These are phyloP conservation scores for Metschnikowia matae DNA, from an alignment of 805 yeast genomes.

Conservation along the genomic window DNA sequence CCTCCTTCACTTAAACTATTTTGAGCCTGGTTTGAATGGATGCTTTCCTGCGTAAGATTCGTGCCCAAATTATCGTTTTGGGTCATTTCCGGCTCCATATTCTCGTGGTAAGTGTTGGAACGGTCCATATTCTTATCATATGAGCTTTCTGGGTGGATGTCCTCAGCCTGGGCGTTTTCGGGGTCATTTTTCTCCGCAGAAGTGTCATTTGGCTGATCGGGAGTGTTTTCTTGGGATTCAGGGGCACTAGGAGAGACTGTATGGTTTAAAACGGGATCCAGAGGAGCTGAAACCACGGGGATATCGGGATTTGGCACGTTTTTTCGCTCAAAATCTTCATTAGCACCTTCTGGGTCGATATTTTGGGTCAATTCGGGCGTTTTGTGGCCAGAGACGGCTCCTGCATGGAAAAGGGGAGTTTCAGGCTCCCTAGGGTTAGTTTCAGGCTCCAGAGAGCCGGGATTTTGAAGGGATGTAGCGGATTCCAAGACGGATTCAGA, in stretches of 20 bases:
- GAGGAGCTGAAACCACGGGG: not conserved
- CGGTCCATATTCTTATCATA: too few relatives aligned
- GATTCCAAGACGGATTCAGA: not conserved
- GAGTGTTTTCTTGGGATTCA: not conserved
- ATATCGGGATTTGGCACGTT: not conserved
- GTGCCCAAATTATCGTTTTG: not conserved
- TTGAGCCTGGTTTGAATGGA: too few relatives aligned
- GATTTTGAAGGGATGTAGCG: not conserved
- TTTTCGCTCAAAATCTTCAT: not conserved
- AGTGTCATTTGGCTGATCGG: too few relatives aligned
- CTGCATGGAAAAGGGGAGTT: not conserved
- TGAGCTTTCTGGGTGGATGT: too few relatives aligned
- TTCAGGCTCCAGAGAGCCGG: not conserved
- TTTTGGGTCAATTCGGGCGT: not conserved
- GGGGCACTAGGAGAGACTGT: not conserved
- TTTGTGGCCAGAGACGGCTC: not conserved
- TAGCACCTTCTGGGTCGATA: not conserved
- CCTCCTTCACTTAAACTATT: too few relatives aligned
- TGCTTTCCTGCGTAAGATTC: not conserved
- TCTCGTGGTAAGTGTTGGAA: too few relatives aligned
- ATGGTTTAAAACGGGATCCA: not conserved
- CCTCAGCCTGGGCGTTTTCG: too few relatives aligned
- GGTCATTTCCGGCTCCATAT: too few relatives aligned
- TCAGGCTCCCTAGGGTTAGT: not conserved
- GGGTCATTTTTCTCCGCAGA: too few relatives aligned